Base-by-base conservation (phyloP, 345 rosid genomes). In the Aethionema arabicum region DNA sequence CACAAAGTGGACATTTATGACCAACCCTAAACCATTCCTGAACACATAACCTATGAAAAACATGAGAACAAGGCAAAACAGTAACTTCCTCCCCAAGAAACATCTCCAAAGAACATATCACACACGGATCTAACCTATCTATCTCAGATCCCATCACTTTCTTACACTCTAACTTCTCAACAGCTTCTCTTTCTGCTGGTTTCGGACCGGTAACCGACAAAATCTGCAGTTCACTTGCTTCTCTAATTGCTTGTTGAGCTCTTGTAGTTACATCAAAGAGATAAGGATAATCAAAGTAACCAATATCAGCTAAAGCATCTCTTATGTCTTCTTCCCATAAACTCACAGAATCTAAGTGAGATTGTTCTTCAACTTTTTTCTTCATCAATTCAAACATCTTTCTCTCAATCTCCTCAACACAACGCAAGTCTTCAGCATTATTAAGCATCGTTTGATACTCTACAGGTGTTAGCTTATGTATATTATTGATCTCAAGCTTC, bases 21-120 rank as follows among this genome's bases (percentile, higher is more conserved):
- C 62, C 61, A 53, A 53, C 49, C 30, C 32, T 47, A 54, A 61
- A 7, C 73, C 63, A 61, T 46, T 32, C 32, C 8, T n/a, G 35
- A 54, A 69, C 16, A 32, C 67, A 69, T 11, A 50, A 38, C 10
- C 10, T 61, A 10, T 69, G 51, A 15, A 39, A 61, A 29, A 54
- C 56, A 16, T 69, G 67, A 53, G 50, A 15, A 32, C 51, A 69
- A 36, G 73, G 50, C 43, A 61, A 7, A 11, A 3, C 5, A 14
- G 49, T 61, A 29, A 55, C 67, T 52, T 68, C 55, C 61, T 68
- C 56, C 1, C 38, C 73, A 61, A 69, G 63, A 69, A 69, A 69
- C 73, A 61, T 69, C 37, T 46, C 62, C 2, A 1, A 48, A n/a
- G 10, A 0, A 39, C 68, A 61, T 30, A 53, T 54, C 63, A 12